These are phyloP conservation scores for Eragrostis tef DNA, from an alignment of 202 grass and related monocot genomes.

Conservation along the genomic window DNA sequence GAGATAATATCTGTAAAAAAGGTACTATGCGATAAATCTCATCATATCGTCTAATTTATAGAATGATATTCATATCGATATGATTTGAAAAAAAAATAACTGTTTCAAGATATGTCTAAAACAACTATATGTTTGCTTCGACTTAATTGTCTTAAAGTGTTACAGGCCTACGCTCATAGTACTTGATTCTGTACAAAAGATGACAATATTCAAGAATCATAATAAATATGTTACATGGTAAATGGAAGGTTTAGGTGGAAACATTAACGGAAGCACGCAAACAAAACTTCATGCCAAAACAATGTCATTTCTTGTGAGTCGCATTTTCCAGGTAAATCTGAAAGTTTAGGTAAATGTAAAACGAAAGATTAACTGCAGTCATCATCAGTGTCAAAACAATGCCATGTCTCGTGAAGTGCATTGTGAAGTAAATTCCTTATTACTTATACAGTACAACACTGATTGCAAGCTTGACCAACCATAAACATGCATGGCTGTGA, in stretches of 20 bases:
- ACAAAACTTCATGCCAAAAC: background rate
- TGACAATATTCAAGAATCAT: no score
- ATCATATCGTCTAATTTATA: no score
- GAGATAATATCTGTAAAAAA: no score
- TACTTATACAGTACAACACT: background rate
- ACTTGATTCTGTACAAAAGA: no score
- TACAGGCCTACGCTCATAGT: no score
- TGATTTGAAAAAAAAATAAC: no score
- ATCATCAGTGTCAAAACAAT: background rate
- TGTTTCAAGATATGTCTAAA: no score
- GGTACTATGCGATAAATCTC: no score
- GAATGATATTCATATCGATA: no score
- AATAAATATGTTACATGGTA: no score
- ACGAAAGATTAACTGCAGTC: background rate
- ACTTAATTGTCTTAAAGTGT: no score
- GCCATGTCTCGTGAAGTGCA: background rate
- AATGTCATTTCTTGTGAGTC: constrained; percentile 4
- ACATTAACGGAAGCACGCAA: background rate
- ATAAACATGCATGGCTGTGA: background rate
- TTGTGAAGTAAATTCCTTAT: constrained; percentile 8
- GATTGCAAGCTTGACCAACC: background rate
- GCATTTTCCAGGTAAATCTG: background rate
- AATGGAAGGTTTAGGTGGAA: background rate
- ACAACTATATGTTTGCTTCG: no score
- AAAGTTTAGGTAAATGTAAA: constrained; percentile 24